Evolutionary conservation across 768 basidiomycete species (phyloP).

Genomic region (Lactarius pseudohatsudake): DNA sequence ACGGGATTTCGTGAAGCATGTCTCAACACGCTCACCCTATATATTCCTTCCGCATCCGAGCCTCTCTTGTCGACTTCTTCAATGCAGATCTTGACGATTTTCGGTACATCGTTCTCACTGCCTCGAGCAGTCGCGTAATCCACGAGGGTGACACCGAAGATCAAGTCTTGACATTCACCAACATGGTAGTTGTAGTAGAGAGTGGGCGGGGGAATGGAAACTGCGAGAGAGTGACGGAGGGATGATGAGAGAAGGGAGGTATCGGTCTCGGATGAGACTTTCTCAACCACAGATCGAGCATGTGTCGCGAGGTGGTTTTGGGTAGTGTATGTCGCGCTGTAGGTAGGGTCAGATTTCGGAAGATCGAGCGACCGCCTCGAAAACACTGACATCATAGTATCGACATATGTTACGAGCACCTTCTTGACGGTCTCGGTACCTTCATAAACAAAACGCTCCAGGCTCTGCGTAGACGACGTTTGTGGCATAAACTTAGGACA

Average conservation of each 20-base stretch:
- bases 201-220: constrained; percentile 66
- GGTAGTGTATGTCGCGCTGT: constrained; percentile 76
- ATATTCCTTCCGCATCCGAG: constrained; percentile 76
- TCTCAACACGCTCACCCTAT: constrained; percentile 50
- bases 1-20: neutral
- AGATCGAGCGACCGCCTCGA: neutral
- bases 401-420: constrained; percentile 70
- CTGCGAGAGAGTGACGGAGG: constrained; percentile 61
- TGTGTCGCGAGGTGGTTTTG: constrained; percentile 72
- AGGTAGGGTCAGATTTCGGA: constrained; percentile 12
- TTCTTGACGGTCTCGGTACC: constrained; percentile 60
- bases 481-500: neutral
- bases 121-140: constrained; percentile 86
- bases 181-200: constrained; percentile 78
- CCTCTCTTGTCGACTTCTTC: constrained; percentile 81
- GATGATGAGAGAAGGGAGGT: constrained; percentile 52
- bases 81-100: constrained; percentile 78
- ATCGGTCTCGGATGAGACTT: constrained; percentile 72
- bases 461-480: constrained; percentile 53
- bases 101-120: constrained; percentile 71
- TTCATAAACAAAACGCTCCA: constrained; percentile 79
- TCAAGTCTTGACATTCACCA: constrained; percentile 83
- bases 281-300: constrained; percentile 57
- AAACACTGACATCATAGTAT: constrained; percentile 67
- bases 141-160: constrained; percentile 84